phyloP scores from a whole-genome alignment of 2,329 filamentous ascomycete genomes.

The Niveomyces coronatus region DNA sequence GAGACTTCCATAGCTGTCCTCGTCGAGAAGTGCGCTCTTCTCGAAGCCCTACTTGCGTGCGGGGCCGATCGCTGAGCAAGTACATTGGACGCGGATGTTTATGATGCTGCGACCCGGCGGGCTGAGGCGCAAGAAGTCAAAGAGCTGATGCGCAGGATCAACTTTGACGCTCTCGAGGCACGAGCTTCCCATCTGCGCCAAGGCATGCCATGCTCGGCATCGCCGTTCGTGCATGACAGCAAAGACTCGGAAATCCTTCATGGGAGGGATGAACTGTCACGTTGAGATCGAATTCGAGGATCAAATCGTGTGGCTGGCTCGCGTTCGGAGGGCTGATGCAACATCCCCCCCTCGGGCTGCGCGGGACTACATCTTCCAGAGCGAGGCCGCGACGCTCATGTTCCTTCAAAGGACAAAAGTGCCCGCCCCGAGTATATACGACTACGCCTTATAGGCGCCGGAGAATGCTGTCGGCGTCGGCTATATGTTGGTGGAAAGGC shows the following conservation, averaged over 20 bases:
- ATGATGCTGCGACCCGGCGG: slow-evolving; percentile 21
- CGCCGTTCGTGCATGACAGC: slow-evolving; percentile 25
- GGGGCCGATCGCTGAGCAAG: neutral
- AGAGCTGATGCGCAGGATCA: slow-evolving; percentile 24
- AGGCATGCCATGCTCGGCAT: slow-evolving; percentile 25
- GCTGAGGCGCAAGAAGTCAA: slow-evolving; percentile 26
- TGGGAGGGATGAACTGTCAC: slow-evolving; percentile 36
- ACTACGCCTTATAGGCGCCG: slow-evolving; percentile 21
- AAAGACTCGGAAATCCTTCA: slow-evolving; percentile 24
- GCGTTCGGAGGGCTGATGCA: slow-evolving; percentile 28
- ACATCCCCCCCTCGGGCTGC: slow-evolving; percentile 24
- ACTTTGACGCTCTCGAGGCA: slow-evolving; percentile 24
- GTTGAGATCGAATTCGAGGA: slow-evolving; percentile 32
- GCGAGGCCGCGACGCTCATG: slow-evolving; percentile 30
- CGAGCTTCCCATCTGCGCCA: slow-evolving; percentile 24
- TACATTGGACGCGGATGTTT: slow-evolving; percentile 24
- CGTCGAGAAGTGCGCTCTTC: slow-evolving; percentile 24
- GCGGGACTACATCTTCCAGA: slow-evolving; percentile 25
- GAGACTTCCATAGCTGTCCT: slow-evolving; percentile 24
- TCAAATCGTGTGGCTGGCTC: slow-evolving; percentile 30
- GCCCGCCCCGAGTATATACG: slow-evolving; percentile 27
- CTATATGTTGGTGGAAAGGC: slow-evolving; percentile 33
- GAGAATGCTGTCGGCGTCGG: slow-evolving; percentile 25
- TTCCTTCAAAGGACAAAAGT: slow-evolving; percentile 27
- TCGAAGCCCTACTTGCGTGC: neutral